Evolutionary conservation across 2,329 filamentous ascomycete genomes (phyloP).

Genomic region (Alternaria tenuissima): DNA sequence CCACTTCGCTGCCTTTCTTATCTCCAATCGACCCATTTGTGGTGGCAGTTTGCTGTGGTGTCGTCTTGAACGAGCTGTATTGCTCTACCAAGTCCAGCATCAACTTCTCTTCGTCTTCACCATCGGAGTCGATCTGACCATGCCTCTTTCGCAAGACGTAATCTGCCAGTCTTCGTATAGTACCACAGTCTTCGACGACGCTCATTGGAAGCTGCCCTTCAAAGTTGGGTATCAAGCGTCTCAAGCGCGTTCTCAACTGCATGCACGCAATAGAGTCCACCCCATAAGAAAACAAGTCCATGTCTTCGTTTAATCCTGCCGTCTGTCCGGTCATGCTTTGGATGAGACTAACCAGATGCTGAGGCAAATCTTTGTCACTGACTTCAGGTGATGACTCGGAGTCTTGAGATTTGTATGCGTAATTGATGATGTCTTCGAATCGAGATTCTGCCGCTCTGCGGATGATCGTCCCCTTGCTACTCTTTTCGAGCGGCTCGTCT

Average conservation of each 20-base stretch:
- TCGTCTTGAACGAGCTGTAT: constrained; percentile 55
- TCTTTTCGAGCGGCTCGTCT: constrained; percentile 60
- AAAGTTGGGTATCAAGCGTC: constrained; percentile 46
- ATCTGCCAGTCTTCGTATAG: constrained; percentile 54
- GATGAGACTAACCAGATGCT: constrained; percentile 30
- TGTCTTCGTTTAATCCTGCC: constrained; percentile 42
- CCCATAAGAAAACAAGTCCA: constrained; percentile 66
- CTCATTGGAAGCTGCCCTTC: constrained; percentile 61
- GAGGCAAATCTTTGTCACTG: constrained; percentile 38
- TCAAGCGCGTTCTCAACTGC: constrained; percentile 57
- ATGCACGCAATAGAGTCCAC: constrained; percentile 68
- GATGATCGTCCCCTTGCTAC: constrained; percentile 69
- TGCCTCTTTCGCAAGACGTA: constrained; percentile 53
- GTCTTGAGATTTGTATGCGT: constrained; percentile 53
- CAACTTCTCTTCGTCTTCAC: constrained; percentile 49
- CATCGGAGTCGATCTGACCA: constrained; percentile 40
- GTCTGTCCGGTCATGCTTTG: constrained; percentile 34
- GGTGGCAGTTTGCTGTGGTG: not conserved
- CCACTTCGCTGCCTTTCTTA: constrained; percentile 17
- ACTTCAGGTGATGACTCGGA: constrained; percentile 24
- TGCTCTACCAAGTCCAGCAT: constrained; percentile 60
- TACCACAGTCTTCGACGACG: constrained; percentile 68
- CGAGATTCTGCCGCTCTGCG: constrained; percentile 60
- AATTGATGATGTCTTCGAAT: constrained; percentile 58
- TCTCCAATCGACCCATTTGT: constrained; percentile 9